These are phyloP conservation scores for Amanita muscaria DNA, from an alignment of 768 basidiomycete species.

Conservation along the genomic window DNA sequence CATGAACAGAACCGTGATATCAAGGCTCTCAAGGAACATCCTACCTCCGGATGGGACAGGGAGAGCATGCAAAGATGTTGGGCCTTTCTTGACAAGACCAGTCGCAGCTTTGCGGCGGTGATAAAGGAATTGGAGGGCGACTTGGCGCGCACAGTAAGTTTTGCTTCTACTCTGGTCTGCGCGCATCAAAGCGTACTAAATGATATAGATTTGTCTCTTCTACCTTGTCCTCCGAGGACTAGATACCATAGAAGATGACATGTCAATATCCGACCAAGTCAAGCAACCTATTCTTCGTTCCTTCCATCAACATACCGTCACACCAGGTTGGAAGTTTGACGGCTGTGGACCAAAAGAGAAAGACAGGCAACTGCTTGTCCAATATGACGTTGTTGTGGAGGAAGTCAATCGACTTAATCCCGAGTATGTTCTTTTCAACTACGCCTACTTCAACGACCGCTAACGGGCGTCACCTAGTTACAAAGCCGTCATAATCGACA, in stretches of 20 bases:
- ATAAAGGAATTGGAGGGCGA: conserved; percentile 97
- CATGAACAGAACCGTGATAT: conserved; percentile 81
- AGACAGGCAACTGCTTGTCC: conserved; percentile 75
- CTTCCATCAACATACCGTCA: conserved; percentile 72
- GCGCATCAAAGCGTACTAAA: background rate
- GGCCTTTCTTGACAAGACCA: conserved; percentile 82
- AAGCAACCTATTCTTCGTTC: conserved; percentile 82
- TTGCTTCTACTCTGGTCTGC: background rate
- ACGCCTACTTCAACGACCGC: conserved; percentile 5
- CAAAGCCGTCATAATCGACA: conserved; percentile 73
- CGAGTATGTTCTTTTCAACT: conserved; percentile 33
- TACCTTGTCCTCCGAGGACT: conserved; percentile 89
- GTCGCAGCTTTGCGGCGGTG: conserved; percentile 84
- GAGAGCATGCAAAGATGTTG: conserved; percentile 83
- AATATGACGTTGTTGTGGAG: conserved; percentile 73
- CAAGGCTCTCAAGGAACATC: conserved; percentile 60
- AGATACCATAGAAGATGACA: conserved; percentile 99
- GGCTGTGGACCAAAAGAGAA: conserved; percentile 82
- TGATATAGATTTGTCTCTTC: conserved; percentile 77
- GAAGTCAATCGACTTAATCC: conserved; percentile 67
- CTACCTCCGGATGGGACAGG: conserved; percentile 82
- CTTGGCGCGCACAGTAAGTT: conserved; percentile 79
- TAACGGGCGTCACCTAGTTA: conserved; percentile 34
- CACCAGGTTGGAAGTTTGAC: conserved; percentile 80
- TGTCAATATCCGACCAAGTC: conserved; percentile 80